phyloP scores from a whole-genome alignment of 2,329 filamentous ascomycete species.

The Hysterium pulicare region DNA sequence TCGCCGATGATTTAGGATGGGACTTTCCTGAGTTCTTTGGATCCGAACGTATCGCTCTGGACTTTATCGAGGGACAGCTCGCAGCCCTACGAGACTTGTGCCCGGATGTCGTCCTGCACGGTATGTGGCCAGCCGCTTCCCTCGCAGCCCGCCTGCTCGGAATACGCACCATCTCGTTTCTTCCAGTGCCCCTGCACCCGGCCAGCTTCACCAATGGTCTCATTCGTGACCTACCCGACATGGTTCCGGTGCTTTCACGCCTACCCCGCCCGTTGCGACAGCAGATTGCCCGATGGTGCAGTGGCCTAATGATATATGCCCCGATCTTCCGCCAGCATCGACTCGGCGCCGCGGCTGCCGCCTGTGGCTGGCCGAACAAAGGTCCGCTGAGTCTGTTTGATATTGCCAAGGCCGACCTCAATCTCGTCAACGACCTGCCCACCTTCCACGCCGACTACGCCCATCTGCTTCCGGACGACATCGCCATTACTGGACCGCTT shows the following conservation, averaged over 20 bases:
- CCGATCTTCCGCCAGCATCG: conserved; percentile 32
- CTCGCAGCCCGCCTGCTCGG: conserved; percentile 27
- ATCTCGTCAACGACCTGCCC: conserved; percentile 32
- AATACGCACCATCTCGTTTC: conserved; percentile 32
- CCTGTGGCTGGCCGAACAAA: conserved; percentile 24
- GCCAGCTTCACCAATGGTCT: conserved; percentile 25
- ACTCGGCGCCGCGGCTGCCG: conserved; percentile 26
- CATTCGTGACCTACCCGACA: conserved; percentile 30
- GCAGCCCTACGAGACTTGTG: conserved; percentile 25
- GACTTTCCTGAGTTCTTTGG: conserved; percentile 34
- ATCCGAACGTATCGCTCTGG: conserved; percentile 27
- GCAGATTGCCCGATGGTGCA: conserved; percentile 23
- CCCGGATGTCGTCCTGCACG: conserved; percentile 33
- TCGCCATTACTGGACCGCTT: conserved; percentile 28
- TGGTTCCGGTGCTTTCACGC: conserved; percentile 30
- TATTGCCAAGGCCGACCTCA: conserved; percentile 35
- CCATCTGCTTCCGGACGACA: conserved; percentile 26
- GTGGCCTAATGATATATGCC: conserved; percentile 26
- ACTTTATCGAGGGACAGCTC: conserved; percentile 30
- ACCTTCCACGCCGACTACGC: conserved; percentile 29
- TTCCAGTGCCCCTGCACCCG: conserved; percentile 29
- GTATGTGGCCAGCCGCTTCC: conserved; percentile 33
- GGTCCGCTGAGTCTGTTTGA: conserved; percentile 32
- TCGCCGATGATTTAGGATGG: conserved; percentile 32
- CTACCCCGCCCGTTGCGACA: conserved; percentile 26